Evolutionary conservation across 2,329 filamentous ascomycete species (phyloP), one percentile per base, ranked within the genome.

Genomic region (Phyllosticta citriasiana): DNA sequence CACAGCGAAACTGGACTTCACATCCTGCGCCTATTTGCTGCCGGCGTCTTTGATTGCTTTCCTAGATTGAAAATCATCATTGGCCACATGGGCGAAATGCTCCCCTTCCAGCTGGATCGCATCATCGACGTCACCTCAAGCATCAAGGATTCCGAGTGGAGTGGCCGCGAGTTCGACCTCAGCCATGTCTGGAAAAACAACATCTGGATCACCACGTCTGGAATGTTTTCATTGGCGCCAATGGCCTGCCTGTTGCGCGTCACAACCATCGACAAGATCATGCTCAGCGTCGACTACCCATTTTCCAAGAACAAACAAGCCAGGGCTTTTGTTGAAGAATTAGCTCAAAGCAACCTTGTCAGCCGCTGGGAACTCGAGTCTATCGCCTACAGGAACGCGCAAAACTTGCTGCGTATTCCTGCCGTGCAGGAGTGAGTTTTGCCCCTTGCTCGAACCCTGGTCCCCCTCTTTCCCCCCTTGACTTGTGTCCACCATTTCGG

Each of bases 311-410:
- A 78, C 62, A 73, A 77, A 56, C 74, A 76, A 4, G 82, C 81
- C 0, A 68, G 74, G 27, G 71, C 70, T 8, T 82, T 80, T 65
- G 71, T 84, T 59, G 66, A 75, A 57, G 78, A 81, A 63, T 67
- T 85, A 52, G 72, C 74, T 61, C 67, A 73, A 53, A 82, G 80
- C 64, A 79, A 77, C 0, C 66, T 84, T 65, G 73, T 85, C 33
- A 77, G 68, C 0, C 68, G 73, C 30, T 76, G 81, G 57, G 76
- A 82, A 59, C 74, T 82, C 65, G 77, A 80, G 54, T 72, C 69
- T 52, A 78, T 84, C 65, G 77, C 74, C 0, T 79, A 77, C 69
- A 71, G 71, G 63, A 84, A 84, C 70, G 80, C 81, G 3, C 77
- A 81, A 66, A 57, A 59, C 16, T 19, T 71, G 26, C 59, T 69